Base-by-base conservation (phyloP, 1,139 yeast genomes). In the Geotrichum cucujoidarum region DNA sequence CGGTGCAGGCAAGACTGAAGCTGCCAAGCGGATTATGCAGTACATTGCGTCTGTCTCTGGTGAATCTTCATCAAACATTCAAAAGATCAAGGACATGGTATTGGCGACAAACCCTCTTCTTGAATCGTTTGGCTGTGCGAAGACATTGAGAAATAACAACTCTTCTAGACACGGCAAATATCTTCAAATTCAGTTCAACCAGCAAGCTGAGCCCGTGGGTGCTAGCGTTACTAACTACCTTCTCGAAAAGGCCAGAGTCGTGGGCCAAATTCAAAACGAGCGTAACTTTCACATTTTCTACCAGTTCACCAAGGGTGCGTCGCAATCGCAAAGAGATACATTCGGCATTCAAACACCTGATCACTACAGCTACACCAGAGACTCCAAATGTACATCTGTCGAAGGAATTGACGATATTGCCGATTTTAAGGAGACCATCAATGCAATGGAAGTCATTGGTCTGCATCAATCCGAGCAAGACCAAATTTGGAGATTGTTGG, bases 1-100 rank as follows among this genome's bases (percentile, higher is more conserved):
- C 1, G 99, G 99, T 53, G 98, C 99, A 2, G 99, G 99, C 45
- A 92, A 92, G 66, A 92, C 98, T 5, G 98, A 92, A 68, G 97
- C 98, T 17, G 98, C 98, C 35, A 92, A 92, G 70, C 83, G 95
- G 63, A 92, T 92, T 68, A 94, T 94, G 98, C 97, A 94, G 67
- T 94, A 94, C 65, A 86, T 94, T 59, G 96, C 98, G 40, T 82
- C 92, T 37, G 96, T 89, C 5, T 77, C 86, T 2, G 83, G 81
- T 18, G 66, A 74, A 24, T 67, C 75, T 2, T 73, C 81, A 14
- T 74, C 83, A 20, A 73, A 74, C 18, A 92, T 94, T 62, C 80
- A 86, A 55, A 81, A 81, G 60, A 90, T 92, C 67, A 92, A 90
- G 65, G 97, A 92, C 63, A 92, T 92, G 95, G 98, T 94, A 11